Conservation (phyloP, 108 stramenopile genomes). For the Parmales sp. region DNA sequence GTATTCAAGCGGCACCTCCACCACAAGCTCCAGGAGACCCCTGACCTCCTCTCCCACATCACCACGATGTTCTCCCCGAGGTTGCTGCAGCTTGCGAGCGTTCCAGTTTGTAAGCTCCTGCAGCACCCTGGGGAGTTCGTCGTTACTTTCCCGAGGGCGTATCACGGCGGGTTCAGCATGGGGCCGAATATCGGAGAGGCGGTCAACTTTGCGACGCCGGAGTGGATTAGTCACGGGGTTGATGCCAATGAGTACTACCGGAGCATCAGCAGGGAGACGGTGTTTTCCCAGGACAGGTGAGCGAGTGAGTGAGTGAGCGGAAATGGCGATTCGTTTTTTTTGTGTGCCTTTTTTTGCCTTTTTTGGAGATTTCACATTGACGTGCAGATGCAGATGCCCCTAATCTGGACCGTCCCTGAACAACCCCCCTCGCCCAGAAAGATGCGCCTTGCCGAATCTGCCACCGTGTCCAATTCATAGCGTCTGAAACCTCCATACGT, state of each 20-base stretch:
- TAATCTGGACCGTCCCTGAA: no score
- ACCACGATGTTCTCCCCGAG: slow-evolving; percentile 89
- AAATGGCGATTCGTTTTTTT: no score
- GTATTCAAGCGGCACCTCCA: slow-evolving; percentile 77
- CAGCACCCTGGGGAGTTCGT: slow-evolving; percentile 89
- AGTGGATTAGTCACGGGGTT: slow-evolving; percentile 85
- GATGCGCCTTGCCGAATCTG: no score
- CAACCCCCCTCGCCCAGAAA: no score
- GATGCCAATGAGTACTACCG: slow-evolving; percentile 83
- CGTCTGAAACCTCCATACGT: no score
- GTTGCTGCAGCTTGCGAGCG: slow-evolving; percentile 59
- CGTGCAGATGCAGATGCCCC: no score
- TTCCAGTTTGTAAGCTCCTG: slow-evolving; percentile 73
- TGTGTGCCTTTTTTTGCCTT: no score
- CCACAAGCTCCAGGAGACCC: slow-evolving; percentile 82
- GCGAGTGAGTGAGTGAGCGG: no score
- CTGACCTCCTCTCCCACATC: slow-evolving; percentile 84
- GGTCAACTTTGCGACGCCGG: slow-evolving; percentile 77
- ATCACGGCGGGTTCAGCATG: slow-evolving; percentile 88
- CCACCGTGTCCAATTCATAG: no score
- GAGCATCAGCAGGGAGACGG: slow-evolving; percentile 69
- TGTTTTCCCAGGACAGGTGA: slow-evolving; percentile 86
- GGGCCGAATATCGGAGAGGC: slow-evolving; percentile 96
- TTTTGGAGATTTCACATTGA: no score
- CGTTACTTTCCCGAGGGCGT: slow-evolving; percentile 92